These are phyloP conservation scores for Phlebiopsis flavidoalba DNA, from an alignment of 768 basidiomycete genomes.

Conservation along the genomic window DNA sequence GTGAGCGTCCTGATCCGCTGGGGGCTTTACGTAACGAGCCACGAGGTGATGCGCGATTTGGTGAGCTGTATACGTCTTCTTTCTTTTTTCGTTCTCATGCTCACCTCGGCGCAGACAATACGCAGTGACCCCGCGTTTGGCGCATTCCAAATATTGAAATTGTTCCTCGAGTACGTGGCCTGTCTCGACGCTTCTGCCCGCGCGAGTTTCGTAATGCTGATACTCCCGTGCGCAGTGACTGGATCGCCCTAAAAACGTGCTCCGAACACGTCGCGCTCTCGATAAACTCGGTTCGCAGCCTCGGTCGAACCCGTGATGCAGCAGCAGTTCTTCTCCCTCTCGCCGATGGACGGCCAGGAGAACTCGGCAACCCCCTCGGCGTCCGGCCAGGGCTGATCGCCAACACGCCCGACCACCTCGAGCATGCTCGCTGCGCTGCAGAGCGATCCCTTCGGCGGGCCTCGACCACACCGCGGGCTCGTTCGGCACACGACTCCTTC, in stretches of 20 bases:
- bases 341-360: slow-evolving; percentile 88
- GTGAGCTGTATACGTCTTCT: slow-evolving; percentile 37
- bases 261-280: slow-evolving; percentile 83
- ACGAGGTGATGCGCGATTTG: slow-evolving; percentile 89
- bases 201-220: slow-evolving; percentile 9
- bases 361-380: slow-evolving; percentile 55
- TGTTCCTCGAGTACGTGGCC: slow-evolving; percentile 77
- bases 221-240: slow-evolving; percentile 50
- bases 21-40: slow-evolving; percentile 91
- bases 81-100: neutral
- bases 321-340: slow-evolving; percentile 81
- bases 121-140: slow-evolving; percentile 91
- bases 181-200: neutral
- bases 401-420: slow-evolving; percentile 81
- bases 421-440: slow-evolving; percentile 89
- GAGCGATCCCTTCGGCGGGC: slow-evolving; percentile 62
- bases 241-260: slow-evolving; percentile 87
- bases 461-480: slow-evolving; percentile 58
- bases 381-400: slow-evolving; percentile 63
- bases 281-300: slow-evolving; percentile 86
- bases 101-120: slow-evolving; percentile 57
- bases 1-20: slow-evolving; percentile 85
- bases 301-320: slow-evolving; percentile 92
- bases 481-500: slow-evolving; percentile 67
- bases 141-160: slow-evolving; percentile 86